A percentile compares a stretch with the other conserved stretches of the same genome.
Conservation (phyloP, 2,329 filamentous ascomycete genomes). For the Ceratocystis destructans region DNA sequence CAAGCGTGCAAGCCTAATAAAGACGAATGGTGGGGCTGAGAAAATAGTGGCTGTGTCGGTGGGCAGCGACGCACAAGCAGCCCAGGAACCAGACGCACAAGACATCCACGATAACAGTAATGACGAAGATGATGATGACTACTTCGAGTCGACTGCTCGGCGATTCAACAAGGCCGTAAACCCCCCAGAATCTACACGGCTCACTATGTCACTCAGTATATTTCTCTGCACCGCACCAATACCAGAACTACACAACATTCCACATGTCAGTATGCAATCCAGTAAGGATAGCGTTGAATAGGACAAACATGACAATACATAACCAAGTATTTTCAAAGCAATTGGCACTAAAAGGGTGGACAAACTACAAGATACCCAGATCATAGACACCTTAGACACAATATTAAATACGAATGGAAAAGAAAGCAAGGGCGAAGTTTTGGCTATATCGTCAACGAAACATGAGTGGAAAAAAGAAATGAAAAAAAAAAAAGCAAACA, state of each 20-base stretch:
- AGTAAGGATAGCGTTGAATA: constrained; percentile 26
- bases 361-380: not conserved
- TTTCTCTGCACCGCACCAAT: constrained; percentile 43
- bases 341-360: not conserved
- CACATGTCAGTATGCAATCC: constrained; percentile 36
- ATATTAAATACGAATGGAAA: not conserved
- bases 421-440: not conserved
- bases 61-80: not conserved
- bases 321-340: not conserved
- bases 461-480: not conserved
- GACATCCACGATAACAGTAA: constrained; percentile 20
- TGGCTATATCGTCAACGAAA: constrained; percentile 7
- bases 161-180: constrained; percentile 41
- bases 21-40: not conserved
- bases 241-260: constrained; percentile 39
- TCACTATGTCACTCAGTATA: constrained; percentile 43
- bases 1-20: not conserved
- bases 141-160: constrained; percentile 45
- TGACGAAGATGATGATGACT: constrained; percentile 25
- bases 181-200: constrained; percentile 33
- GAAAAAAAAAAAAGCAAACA: not conserved
- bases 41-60: not conserved
- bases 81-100: not conserved
- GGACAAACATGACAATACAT: not conserved
- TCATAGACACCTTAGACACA: not conserved